phyloP scores from a whole-genome alignment of 345 rosid genomes.

The Trapa incisa region DNA sequence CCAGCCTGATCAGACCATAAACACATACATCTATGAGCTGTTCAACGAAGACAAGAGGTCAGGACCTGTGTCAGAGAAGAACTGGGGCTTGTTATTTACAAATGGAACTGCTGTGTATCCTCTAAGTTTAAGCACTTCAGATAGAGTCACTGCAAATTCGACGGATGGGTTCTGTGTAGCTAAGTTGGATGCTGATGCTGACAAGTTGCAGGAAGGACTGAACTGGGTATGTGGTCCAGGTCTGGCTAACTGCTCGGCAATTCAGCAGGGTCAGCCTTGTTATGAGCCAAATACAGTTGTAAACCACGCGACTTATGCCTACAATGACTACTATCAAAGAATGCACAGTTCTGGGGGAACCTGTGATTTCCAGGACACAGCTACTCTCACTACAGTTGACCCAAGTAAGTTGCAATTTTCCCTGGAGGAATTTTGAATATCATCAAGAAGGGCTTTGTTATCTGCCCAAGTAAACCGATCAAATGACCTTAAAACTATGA shows the following conservation, averaged over 20 bases:
- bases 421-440: no score
- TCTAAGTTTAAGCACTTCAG: constrained; percentile 31
- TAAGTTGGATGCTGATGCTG: constrained; percentile 47
- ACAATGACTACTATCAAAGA: constrained; percentile 74
- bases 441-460: not conserved
- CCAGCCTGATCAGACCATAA: constrained; percentile 49
- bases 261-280: constrained; percentile 64
- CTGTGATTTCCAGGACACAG: constrained; percentile 77
- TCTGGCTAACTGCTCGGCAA: constrained; percentile 57
- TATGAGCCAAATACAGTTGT: constrained; percentile 41
- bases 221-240: constrained; percentile 98
- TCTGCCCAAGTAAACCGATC: not conserved
- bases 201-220: constrained; percentile 59
- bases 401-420: constrained; percentile 52
- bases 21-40: constrained; percentile 78
- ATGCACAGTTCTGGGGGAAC: constrained; percentile 66
- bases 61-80: constrained; percentile 66
- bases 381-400: constrained; percentile 39
- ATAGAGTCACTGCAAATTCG: constrained; percentile 28
- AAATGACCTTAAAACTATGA: not conserved
- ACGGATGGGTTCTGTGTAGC: constrained; percentile 64
- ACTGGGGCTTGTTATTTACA: constrained; percentile 69
- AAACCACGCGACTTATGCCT: constrained; percentile 87
- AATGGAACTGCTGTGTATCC: constrained; percentile 76
- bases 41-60: constrained; percentile 75